A percentile compares a stretch with the other conserved stretches of the same genome.
These are phyloP conservation scores for Penicillium psychrosexuale DNA, from an alignment of 2,329 filamentous ascomycete species.

Conservation along the genomic window DNA sequence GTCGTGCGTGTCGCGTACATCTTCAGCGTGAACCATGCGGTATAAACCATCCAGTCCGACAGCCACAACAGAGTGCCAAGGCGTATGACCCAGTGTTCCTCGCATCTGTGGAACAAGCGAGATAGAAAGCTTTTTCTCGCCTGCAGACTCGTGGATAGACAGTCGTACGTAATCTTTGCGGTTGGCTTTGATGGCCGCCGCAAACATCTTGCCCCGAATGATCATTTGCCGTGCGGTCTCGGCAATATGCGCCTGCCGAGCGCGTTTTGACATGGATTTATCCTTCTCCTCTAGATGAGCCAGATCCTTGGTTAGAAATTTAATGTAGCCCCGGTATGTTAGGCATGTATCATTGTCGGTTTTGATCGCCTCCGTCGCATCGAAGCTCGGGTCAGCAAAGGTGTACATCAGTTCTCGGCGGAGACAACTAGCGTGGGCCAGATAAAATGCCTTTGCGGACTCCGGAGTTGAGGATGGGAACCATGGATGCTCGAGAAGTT, in stretches of 20 bases:
- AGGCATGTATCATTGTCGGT: constrained; percentile 29
- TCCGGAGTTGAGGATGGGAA: constrained; percentile 17
- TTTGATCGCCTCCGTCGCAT: constrained; percentile 26
- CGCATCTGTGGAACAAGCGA: constrained; percentile 25
- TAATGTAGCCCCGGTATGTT: constrained; percentile 31
- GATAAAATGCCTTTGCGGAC: constrained; percentile 24
- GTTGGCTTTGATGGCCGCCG: constrained; percentile 26
- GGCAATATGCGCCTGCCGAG: constrained; percentile 17
- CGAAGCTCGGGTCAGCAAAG: constrained; percentile 27
- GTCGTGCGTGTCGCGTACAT: constrained; percentile 40
- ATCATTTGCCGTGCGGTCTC: constrained; percentile 28
- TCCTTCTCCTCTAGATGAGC: constrained; percentile 17
- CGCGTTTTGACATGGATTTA: constrained; percentile 17
- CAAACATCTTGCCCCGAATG: constrained; percentile 28
- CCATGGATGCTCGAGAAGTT: constrained; percentile 34
- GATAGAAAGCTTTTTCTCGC: constrained; percentile 27
- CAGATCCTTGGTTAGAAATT: constrained; percentile 28
- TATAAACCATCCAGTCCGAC: constrained; percentile 29
- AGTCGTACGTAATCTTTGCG: constrained; percentile 30
- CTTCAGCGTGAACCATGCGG: constrained; percentile 25
- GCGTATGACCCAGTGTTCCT: constrained; percentile 26
- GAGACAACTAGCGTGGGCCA: constrained; percentile 26
- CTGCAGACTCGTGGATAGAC: constrained; percentile 30
- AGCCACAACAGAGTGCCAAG: constrained; percentile 38
- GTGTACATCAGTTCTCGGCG: constrained; percentile 26